Conservation (phyloP, 805 yeast species). For the Hanseniaspora vineae region DNA sequence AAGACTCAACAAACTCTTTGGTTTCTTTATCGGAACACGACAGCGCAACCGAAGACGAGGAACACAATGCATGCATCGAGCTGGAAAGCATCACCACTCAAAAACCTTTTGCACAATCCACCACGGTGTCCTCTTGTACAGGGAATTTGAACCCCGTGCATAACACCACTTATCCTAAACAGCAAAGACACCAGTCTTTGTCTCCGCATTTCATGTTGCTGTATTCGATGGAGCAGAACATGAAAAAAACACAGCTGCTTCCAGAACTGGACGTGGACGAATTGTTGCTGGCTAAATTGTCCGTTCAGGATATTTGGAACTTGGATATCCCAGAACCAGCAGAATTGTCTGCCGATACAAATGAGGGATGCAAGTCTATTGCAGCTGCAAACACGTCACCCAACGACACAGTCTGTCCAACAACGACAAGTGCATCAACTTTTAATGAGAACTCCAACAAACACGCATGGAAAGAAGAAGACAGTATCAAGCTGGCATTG, state of each 20-base stretch:
- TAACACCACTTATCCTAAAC: neutral
- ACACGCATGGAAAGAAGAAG: constrained; percentile 1
- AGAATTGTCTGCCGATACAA: too few relatives aligned
- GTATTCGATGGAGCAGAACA: constrained; percentile 18
- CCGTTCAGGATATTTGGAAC: constrained; percentile 12
- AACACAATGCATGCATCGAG: too few relatives aligned
- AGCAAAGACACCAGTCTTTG: constrained; percentile 14
- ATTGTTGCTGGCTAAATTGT: constrained; percentile 12
- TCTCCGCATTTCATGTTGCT: constrained; percentile 20
- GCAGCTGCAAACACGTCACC: too few relatives aligned
- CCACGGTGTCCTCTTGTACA: too few relatives aligned
- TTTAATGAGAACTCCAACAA: neutral
- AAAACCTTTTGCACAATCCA: neutral
- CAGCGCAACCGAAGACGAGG: too few relatives aligned
- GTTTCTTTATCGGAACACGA: too few relatives aligned
- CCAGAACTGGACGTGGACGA: constrained; percentile 23
- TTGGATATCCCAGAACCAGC: constrained; percentile 8
- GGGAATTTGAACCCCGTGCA: too few relatives aligned
- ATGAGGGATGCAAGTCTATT: too few relatives aligned
- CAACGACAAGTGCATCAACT: neutral
- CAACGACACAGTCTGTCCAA: too few relatives aligned
- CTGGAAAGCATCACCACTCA: neutral
- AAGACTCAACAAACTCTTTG: too few relatives aligned
- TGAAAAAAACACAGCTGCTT: constrained; percentile 12
- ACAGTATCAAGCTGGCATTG: constrained; percentile 19